Percentiles rank a stretch among this genome's conserved stretches.
These are phyloP conservation scores for Rubroboletus satanas DNA, from an alignment of 768 basidiomycete genomes.

Conservation along the genomic window DNA sequence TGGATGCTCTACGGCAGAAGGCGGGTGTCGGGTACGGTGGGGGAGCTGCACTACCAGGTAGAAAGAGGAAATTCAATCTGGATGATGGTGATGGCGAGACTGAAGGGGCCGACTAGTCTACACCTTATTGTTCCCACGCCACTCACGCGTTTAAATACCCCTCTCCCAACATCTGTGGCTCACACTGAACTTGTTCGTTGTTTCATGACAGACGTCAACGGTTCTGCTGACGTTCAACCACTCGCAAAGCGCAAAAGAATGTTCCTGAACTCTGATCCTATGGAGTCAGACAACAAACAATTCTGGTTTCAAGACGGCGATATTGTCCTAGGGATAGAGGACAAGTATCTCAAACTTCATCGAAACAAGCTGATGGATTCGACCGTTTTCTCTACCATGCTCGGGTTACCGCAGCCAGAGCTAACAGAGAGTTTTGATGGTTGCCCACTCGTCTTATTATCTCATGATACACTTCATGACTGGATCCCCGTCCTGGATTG, in stretches of 20 bases:
- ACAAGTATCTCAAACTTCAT: slow-evolving; percentile 29
- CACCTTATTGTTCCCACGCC: slow-evolving; percentile 3
- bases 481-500: slow-evolving; percentile 31
- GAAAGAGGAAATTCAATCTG: slow-evolving; percentile 66
- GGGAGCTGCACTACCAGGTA: slow-evolving; percentile 66
- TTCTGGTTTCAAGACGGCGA: slow-evolving; percentile 37
- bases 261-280: neutral
- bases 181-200: neutral
- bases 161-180: neutral
- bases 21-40: slow-evolving; percentile 74
- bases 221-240: neutral
- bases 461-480: slow-evolving; percentile 24
- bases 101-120: slow-evolving; percentile 25
- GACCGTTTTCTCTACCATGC: slow-evolving; percentile 35
- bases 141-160: neutral
- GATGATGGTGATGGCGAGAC: slow-evolving; percentile 36
- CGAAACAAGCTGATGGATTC: slow-evolving; percentile 17
- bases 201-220: neutral
- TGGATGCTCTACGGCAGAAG: slow-evolving; percentile 74
- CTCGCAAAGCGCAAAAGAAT: slow-evolving; percentile 6
- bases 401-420: slow-evolving; percentile 33
- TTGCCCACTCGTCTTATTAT: slow-evolving; percentile 30
- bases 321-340: slow-evolving; percentile 28
- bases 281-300: neutral
- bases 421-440: slow-evolving; percentile 30